Base-by-base conservation (phyloP, 2,329 filamentous ascomycete genomes). In the Alternaria angustiovoidea region DNA sequence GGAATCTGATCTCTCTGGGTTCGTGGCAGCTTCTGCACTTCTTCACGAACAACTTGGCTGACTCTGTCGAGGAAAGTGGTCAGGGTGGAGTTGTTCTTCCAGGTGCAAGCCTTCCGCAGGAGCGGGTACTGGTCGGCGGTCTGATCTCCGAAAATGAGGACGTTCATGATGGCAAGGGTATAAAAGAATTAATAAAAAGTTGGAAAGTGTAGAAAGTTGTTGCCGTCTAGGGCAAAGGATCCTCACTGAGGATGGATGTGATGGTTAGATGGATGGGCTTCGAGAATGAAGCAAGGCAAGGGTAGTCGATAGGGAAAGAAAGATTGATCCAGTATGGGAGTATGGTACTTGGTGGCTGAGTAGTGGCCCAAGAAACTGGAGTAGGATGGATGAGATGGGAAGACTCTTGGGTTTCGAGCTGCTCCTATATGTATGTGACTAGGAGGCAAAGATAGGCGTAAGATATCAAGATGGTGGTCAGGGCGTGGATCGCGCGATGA, bases 61-160 rank as follows among this genome's bases (percentile, higher is more conserved):
- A 82, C 82, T 66, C 85, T 83, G 64, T 88, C 84, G 58, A 91
- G 80, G 73, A 91, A 91, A 47, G 85, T 86, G 68, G 82, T 84
- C 49, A 89, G 83, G 26, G 90, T 81, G 51, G 87, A 85, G 73
- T 85, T 84, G 71, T 82, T 81, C 67, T 80, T 83, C 70, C 81
- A 80, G 51, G 81, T 77, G 57, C 78, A 76, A 30, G 82, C 77
- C 69, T 82, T 82, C 66, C 81, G 78, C 62, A 91, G 79, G 65
- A 90, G 87, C 67, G 81, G 81, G 73, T 89, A 86, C 69, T 88
- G 88, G 75, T 90, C 87, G 69, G 88, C 83, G 61, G 89, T 91
- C 79, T 91, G 89, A 74, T 91, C 89, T 80, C 89, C 89, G 74
- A 91, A 90, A 63, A 91, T 85, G 76, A 90, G 84, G 59, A 81